Evolutionary conservation across 306 rosid species (phyloP).

Genomic region (Rubus idaeus): DNA sequence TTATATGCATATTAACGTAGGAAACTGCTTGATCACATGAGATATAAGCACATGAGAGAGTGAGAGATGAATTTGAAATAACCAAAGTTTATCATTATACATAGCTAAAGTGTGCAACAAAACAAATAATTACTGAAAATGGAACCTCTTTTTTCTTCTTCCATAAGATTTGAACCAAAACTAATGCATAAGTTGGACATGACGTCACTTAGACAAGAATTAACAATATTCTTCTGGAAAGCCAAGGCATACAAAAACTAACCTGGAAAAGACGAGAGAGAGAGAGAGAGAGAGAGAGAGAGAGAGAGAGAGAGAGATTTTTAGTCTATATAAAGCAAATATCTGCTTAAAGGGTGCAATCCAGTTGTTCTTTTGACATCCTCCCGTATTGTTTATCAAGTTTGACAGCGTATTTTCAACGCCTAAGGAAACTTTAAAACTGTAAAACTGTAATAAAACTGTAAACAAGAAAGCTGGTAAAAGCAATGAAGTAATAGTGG

Average conservation of each 20-base stretch:
- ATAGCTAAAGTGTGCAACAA: background rate
- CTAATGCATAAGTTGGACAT: background rate
- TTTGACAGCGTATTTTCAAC: background rate
- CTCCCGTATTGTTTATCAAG: background rate
- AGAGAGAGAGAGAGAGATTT: background rate
- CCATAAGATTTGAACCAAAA: background rate
- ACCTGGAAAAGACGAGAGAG: background rate
- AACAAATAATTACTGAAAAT: background rate
- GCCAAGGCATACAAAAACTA: background rate
- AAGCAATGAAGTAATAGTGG: background rate
- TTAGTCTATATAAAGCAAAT: background rate
- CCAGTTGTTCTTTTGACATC: background rate
- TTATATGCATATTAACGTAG: constrained; percentile 15
- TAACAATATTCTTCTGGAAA: background rate
- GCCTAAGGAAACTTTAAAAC: background rate
- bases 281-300: too few relatives aligned
- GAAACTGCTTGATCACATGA: constrained; percentile 7
- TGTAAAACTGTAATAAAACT: too few relatives aligned
- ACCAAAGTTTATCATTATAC: background rate
- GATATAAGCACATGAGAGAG: background rate
- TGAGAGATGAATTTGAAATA: background rate
- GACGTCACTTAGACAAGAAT: background rate
- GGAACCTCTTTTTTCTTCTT: background rate
- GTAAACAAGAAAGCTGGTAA: background rate
- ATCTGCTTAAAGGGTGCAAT: background rate